Percentiles rank a stretch among this genome's conserved stretches.
These are phyloP conservation scores for Aspergillus sp. DNA, from an alignment of 2,329 filamentous ascomycete species.

Conservation along the genomic window DNA sequence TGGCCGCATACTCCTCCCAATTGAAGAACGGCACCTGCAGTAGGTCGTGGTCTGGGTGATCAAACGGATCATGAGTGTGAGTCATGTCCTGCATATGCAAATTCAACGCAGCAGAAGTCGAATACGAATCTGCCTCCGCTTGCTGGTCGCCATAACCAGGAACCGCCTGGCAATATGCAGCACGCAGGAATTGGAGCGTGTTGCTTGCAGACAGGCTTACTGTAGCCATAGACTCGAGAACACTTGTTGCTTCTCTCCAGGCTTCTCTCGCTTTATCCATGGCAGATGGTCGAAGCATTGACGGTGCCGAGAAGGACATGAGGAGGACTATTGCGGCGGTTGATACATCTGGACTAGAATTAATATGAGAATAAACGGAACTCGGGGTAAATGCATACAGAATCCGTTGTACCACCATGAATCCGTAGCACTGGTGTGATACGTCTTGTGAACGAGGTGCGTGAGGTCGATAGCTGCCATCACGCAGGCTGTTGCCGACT, in stretches of 20 bases:
- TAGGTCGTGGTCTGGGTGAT: background rate
- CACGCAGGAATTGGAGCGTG: slow-evolving; percentile 25
- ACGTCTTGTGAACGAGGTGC: slow-evolving; percentile 29
- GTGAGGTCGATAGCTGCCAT: slow-evolving; percentile 32
- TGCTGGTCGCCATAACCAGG: too few relatives aligned
- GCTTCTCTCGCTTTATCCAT: slow-evolving; percentile 18
- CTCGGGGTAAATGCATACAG: slow-evolving; percentile 27
- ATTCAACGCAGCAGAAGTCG: background rate
- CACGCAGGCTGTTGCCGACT: slow-evolving; percentile 35
- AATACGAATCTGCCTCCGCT: too few relatives aligned
- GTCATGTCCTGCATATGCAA: background rate
- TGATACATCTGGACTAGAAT: slow-evolving; percentile 25
- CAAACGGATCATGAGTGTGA: background rate
- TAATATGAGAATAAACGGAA: background rate
- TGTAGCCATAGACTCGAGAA: slow-evolving; percentile 27
- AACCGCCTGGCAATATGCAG: slow-evolving; percentile 2
- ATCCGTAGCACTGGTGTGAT: slow-evolving; percentile 26
- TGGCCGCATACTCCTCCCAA: slow-evolving; percentile 2
- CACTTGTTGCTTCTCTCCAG: slow-evolving; percentile 30
- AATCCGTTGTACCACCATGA: slow-evolving; percentile 44
- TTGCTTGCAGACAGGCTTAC: slow-evolving; percentile 32
- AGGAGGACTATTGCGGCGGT: slow-evolving; percentile 33
- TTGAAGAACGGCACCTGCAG: background rate
- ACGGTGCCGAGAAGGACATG: slow-evolving; percentile 28
- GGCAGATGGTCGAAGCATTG: slow-evolving; percentile 19